phyloP scores from a whole-genome alignment of 2,329 filamentous ascomycete genomes.

The Xylariaceae sp. region DNA sequence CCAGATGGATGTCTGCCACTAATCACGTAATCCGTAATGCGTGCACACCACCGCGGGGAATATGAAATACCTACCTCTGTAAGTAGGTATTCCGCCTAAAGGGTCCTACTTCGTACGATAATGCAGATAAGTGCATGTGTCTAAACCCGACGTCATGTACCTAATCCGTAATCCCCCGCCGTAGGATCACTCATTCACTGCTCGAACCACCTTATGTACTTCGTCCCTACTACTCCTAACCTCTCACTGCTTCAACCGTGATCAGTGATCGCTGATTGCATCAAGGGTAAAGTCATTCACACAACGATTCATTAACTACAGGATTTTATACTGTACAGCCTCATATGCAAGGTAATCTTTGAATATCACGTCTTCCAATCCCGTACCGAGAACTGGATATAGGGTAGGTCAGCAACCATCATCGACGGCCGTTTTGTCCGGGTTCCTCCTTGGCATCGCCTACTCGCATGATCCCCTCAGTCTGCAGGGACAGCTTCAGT shows the following conservation, averaged over 20 bases:
- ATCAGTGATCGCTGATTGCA: too few species aligned
- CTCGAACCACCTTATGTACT: too few species aligned
- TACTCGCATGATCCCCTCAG: neutral
- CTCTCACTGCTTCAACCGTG: too few species aligned
- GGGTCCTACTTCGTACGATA: neutral
- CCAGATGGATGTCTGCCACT: neutral
- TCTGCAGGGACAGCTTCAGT: neutral
- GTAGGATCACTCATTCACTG: too few species aligned
- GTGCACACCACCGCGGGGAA: neutral
- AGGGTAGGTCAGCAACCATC: constrained; percentile 11
- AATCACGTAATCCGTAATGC: neutral
- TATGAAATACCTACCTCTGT: neutral
- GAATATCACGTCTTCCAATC: constrained; percentile 11
- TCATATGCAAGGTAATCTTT: constrained; percentile 16
- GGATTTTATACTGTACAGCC: neutral
- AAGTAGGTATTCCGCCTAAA: neutral
- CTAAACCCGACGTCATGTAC: neutral
- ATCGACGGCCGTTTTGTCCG: constrained; percentile 13
- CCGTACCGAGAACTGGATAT: constrained; percentile 8
- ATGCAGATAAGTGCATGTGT: neutral
- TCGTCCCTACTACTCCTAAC: too few species aligned
- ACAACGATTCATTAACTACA: too few species aligned
- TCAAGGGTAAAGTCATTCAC: too few species aligned
- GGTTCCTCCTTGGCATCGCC: neutral
- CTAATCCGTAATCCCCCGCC: neutral